A percentile compares a stretch with the other conserved stretches of the same genome.
These are phyloP conservation scores for Penicillium flavigenum DNA, from an alignment of 495 filamentous ascomycete species.

Conservation along the genomic window DNA sequence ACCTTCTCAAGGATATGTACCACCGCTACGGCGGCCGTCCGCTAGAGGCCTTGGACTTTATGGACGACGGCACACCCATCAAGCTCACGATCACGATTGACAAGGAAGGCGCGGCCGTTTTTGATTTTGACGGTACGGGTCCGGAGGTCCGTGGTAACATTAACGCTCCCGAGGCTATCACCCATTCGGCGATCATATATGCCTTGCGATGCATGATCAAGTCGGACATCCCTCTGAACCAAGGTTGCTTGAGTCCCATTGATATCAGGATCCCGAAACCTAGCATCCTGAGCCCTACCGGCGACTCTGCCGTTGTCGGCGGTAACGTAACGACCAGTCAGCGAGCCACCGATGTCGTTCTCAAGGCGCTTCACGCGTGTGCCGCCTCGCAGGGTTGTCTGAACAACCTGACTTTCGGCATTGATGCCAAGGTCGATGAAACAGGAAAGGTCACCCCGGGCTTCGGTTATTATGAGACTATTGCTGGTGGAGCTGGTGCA, in stretches of 20 bases:
- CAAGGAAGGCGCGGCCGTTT: constrained; percentile 80
- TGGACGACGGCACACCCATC: constrained; percentile 96
- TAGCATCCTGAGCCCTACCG: constrained; percentile 81
- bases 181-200: constrained; percentile 97
- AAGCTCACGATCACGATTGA: constrained; percentile 82
- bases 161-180: constrained; percentile 92
- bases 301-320: constrained; percentile 84
- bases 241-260: constrained; percentile 89
- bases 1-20: constrained; percentile 76
- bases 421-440: constrained; percentile 48
- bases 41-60: constrained; percentile 83
- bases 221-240: constrained; percentile 95
- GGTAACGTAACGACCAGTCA: constrained; percentile 93
- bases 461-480: constrained; percentile 99
- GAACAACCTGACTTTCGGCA: constrained; percentile 71
- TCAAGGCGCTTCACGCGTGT: constrained; percentile 85
- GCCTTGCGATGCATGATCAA: constrained; percentile 88
- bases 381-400: constrained; percentile 89
- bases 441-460: constrained; percentile 78
- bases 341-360: constrained; percentile 89
- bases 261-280: constrained; percentile 78
- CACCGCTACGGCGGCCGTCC: constrained; percentile 74
- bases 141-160: constrained; percentile 92
- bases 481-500: constrained; percentile 88
- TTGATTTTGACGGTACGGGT: constrained; percentile 85